Conservation (phyloP, 495 filamentous ascomycete genomes). For the Xylaria scruposa region DNA sequence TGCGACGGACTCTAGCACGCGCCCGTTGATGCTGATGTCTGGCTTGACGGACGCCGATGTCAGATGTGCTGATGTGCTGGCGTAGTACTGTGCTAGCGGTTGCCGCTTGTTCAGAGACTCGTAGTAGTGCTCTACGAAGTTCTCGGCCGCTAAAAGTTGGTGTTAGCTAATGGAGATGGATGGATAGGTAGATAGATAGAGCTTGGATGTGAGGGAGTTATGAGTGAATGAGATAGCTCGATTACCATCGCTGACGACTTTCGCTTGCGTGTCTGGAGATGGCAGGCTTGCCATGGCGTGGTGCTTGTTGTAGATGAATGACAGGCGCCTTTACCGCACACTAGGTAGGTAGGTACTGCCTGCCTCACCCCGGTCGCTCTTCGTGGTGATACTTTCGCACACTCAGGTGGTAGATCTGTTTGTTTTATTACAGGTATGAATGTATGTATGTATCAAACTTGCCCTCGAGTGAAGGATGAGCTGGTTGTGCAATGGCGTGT, state of each 20-base stretch:
- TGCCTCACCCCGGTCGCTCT: background rate
- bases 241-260: conserved; percentile 39
- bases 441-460: background rate
- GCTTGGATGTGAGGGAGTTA: too few species aligned
- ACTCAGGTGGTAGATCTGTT: background rate
- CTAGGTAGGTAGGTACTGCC: background rate
- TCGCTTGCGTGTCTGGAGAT: conserved; percentile 33
- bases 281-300: conserved; percentile 33
- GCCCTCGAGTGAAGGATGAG: background rate
- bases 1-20: conserved; percentile 35
- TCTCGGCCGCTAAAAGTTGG: conserved; percentile 43
- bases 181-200: background rate
- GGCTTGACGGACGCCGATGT: conserved; percentile 39
- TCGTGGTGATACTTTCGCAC: background rate
- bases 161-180: background rate
- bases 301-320: background rate
- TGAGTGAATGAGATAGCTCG: background rate
- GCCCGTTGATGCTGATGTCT: conserved; percentile 57
- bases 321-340: background rate
- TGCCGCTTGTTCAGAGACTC: conserved; percentile 42
- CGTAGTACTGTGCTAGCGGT: conserved; percentile 45
- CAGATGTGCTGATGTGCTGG: conserved; percentile 45
- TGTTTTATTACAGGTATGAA: background rate
- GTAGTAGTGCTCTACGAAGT: conserved; percentile 54
- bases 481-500: background rate